Evolutionary conservation across 306 rosid species (phyloP), one percentile per base, ranked within the genome.

Genomic region (Erythrophleum fordii): DNA sequence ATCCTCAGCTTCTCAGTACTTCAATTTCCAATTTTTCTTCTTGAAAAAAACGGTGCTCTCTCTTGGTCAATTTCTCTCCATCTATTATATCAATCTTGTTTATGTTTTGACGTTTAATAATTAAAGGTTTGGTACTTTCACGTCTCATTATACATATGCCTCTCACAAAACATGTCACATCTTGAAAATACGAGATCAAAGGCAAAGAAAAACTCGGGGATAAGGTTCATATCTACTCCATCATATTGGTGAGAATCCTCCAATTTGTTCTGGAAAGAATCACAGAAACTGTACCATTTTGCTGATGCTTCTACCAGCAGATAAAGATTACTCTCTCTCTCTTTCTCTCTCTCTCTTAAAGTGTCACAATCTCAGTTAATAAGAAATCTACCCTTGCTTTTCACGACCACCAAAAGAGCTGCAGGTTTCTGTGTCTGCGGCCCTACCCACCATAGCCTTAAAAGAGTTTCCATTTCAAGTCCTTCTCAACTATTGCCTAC

Each of bases 401-500:
- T 20, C 8, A 44, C 25, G 31, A 53, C 46, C 42, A 28, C 25
- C 48, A 18, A 35, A 58, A 83, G 64, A 73, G 52, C 46, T 5
- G 6, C 48, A 62, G 73, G 71, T 84, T 37, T 71, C 9, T 80
- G 67, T 76, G 67, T 83, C 49, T 58, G 55, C 5, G 75, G 71
- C 23, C 82, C 75, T 42, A 37, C 31, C 28, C 62, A 18, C 20
- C 13, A 6, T 26, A 75, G 9, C 70, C 70, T n/a, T 46, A 18
- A 55, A 70, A 79, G 56, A 17, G 20, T 51, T 20, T 12, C 29
- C 26, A 17, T 5, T 29, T 51, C 48, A 71, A 67, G 72, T 79
- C 83, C 41, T 53, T 37, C 72, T 74, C 83, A 74, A 58, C 62
- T 79, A 80, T 69, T 80, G 20, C 53, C 48, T 20, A 59, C 44